phyloP scores from a whole-genome alignment of 306 rosid genomes.

The Quercus bicolor region DNA sequence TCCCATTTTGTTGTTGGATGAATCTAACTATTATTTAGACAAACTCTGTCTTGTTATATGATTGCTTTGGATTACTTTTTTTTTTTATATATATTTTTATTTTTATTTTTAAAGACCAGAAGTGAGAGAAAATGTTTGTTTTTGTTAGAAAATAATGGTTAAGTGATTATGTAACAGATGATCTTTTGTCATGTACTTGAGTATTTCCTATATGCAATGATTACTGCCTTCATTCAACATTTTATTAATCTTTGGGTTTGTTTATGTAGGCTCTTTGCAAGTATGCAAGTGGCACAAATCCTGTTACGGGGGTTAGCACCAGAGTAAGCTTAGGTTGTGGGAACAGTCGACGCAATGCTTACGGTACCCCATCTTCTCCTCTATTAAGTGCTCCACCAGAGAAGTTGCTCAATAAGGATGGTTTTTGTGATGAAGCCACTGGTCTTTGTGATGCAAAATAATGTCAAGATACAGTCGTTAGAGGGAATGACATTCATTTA shows the following conservation, averaged over 20 bases:
- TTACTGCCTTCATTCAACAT: background rate
- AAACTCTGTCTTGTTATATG: too few species aligned
- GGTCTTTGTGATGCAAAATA: constrained; percentile 76
- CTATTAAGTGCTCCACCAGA: constrained; percentile 72
- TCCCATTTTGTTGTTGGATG: too few species aligned
- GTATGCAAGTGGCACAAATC: constrained; percentile 56
- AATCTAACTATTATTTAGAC: too few species aligned
- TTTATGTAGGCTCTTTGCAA: constrained; percentile 50
- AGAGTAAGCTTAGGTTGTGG: constrained; percentile 74
- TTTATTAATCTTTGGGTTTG: background rate
- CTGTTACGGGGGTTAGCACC: constrained; percentile 55
- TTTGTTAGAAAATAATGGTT: too few species aligned
- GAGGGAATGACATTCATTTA: background rate
- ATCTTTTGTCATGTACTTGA: background rate
- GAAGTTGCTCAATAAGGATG: constrained; percentile 61
- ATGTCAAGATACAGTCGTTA: constrained; percentile 1
- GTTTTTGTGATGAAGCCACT: constrained; percentile 47
- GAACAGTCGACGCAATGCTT: constrained; percentile 77
- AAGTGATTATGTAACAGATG: background rate
- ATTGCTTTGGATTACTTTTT: too few species aligned
- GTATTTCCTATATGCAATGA: background rate
- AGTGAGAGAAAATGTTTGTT: too few species aligned
- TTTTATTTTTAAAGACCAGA: too few species aligned
- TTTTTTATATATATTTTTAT: too few species aligned
- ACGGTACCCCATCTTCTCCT: constrained; percentile 68